Base-by-base conservation (phyloP, 2,329 filamentous ascomycete genomes). In the Trichoderma atrobrunneum region DNA sequence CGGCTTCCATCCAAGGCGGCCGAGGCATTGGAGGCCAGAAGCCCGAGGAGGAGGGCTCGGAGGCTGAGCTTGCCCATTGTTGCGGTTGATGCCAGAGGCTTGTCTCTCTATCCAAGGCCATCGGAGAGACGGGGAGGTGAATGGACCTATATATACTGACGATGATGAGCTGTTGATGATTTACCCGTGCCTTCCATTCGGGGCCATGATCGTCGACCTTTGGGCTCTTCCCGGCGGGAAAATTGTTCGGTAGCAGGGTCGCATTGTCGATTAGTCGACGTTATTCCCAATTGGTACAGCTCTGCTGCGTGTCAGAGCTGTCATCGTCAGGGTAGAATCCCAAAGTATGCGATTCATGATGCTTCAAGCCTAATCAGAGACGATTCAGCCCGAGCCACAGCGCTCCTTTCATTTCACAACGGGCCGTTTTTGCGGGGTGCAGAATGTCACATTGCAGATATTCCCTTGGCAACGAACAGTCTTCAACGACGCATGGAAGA, bases 1-100 rank as follows among this genome's bases (percentile, higher is more conserved):
- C 75, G 73, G 65, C 65, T 72, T 48, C 66, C 71, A 16, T 72
- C 71, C 3, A 72, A 36, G n/a, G 36, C 57, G 24, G 63, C 63
- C 26, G 64, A 62, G 7, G 54, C 70, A 61, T 39, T 61, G 18
- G 68, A 57, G 24, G 48, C 60, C 8, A 62, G 21, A 3, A 56
- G 43, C 30, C 63, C 56, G 6, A 67, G 3, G 43, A 72, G 30
- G 30, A 67, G 21, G 70, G 56, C 56, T 28, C 56, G 56, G 32
- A 71, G 30, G 60, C n/a, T 71, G 48, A 71, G 34, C 34, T 64
- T 71, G 61, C 43, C 68, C 68, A 71, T 71, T 26, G 21, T 71
- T 36, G 39, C 7, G 14, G 12, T 36, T 28, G 67, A 28, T 60
- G 16, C 21, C 57, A 62, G 28, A 54, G 21, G 39, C 67, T 48